phyloP scores from a whole-genome alignment of 2,329 filamentous ascomycete genomes.

The Neopestalotiopsis rosae region DNA sequence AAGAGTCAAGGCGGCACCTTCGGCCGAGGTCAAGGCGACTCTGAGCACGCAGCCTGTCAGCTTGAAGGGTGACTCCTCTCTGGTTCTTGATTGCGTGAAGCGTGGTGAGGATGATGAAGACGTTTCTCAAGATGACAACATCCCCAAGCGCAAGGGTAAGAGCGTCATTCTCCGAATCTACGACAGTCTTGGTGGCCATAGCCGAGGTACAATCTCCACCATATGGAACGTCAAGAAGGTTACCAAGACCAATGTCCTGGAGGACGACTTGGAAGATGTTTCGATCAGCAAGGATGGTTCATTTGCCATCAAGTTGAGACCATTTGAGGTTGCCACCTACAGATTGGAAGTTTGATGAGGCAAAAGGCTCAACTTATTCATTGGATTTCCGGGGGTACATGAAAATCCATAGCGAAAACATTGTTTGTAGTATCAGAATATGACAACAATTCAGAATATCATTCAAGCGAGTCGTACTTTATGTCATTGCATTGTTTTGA shows the following conservation, averaged over 20 bases:
- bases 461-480: background rate
- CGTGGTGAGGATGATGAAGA: slow-evolving; percentile 88
- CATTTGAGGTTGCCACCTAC: slow-evolving; percentile 87
- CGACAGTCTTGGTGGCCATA: slow-evolving; percentile 84
- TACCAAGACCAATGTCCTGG: slow-evolving; percentile 84
- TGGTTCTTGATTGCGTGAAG: slow-evolving; percentile 90
- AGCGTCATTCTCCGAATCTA: slow-evolving; percentile 87
- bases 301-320: slow-evolving; percentile 70
- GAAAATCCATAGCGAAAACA: background rate
- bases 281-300: slow-evolving; percentile 51
- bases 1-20: slow-evolving; percentile 52
- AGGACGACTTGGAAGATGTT: slow-evolving; percentile 80
- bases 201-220: slow-evolving; percentile 72
- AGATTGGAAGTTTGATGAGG: slow-evolving; percentile 57
- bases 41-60: slow-evolving; percentile 58
- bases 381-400: background rate
- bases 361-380: background rate
- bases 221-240: slow-evolving; percentile 75
- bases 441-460: background rate
- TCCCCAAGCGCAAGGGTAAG: slow-evolving; percentile 71
- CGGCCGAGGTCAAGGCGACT: slow-evolving; percentile 36
- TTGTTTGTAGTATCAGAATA: background rate
- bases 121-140: slow-evolving; percentile 61
- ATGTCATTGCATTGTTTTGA: no score
- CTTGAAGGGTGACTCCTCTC: slow-evolving; percentile 67